Evolutionary conservation across 176 grass and related monocot species (phyloP), one percentile per base, ranked within the genome.

Genomic region (Coix lacrymajobi): DNA sequence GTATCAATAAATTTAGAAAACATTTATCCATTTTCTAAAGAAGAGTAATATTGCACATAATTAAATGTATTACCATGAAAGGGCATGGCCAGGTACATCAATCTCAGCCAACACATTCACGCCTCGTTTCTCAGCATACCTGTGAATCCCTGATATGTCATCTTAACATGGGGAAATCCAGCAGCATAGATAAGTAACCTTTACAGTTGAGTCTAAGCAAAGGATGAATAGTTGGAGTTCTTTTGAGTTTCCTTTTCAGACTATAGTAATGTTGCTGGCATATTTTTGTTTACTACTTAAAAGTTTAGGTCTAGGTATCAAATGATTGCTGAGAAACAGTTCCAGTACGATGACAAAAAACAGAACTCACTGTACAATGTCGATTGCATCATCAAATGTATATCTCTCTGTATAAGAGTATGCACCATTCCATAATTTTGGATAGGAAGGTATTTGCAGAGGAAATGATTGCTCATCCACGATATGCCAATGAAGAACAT

Each of bases 321-420:
- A 81, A 46, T 41, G 15, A 44, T 26, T 81, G 19, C 39, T 28
- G 64, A 48, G n/a, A 80, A 63, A 66, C 31, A 88, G 5, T 60
- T 75, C 22, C n/a, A 39, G 38, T 80, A 49, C 19, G 25, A 62
- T 22, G 1, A 66, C 36, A 72, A 57, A 57, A 68, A 71, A 13
- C 34, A 79, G 68, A 81, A 87, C 92, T 83, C 90, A 98, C 96
- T 88, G 85, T 44, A 98, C 92, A 85, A 98, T 95, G 79, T 95
- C 89, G 79, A 90, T 76, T 46, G 96, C 89, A 83, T 98, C 96
- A 28, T 83, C 90, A 61, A 93, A 72, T 80, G 96, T 92, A 70
- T 98, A 98, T 92, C 91, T 89, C 85, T 98, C 96, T n/a, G 96
- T 80, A 83, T 95, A 93, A 80, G 92, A 93, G 86, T 98, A 98